phyloP scores from a whole-genome alignment of 768 basidiomycete genomes.

The Auricularia auricula-judae region DNA sequence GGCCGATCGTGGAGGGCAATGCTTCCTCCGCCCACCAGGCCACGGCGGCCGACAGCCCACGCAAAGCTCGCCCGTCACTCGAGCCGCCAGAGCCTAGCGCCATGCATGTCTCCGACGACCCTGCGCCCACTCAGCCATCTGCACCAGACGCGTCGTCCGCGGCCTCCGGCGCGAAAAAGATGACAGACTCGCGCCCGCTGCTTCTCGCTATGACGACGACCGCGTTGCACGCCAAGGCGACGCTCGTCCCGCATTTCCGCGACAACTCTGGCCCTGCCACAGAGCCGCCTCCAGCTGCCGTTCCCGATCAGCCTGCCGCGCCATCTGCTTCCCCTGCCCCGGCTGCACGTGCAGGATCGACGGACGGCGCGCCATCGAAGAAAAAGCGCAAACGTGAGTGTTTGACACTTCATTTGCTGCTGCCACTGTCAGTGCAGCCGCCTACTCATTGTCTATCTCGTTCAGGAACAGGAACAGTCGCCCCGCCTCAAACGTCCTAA shows the following conservation, averaged over 20 bases:
- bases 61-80: slow-evolving; percentile 10
- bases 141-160: background rate
- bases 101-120: slow-evolving; percentile 12
- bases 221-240: slow-evolving; percentile 52
- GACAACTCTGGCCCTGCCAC: slow-evolving; percentile 2
- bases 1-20: slow-evolving; percentile 53
- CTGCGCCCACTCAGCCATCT: background rate
- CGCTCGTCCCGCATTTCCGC: slow-evolving; percentile 28
- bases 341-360: slow-evolving; percentile 32
- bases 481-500: no score
- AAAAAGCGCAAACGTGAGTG: slow-evolving; percentile 70
- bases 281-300: slow-evolving; percentile 16
- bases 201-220: slow-evolving; percentile 74
- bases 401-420: background rate
- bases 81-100: slow-evolving; percentile 14
- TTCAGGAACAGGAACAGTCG: no score
- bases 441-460: background rate
- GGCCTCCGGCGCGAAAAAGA: slow-evolving; percentile 28
- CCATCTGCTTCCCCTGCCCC: slow-evolving; percentile 23
- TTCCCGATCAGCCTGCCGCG: slow-evolving; percentile 24
- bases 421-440: background rate
- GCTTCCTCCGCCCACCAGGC: slow-evolving; percentile 26
- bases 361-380: slow-evolving; percentile 38
- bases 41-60: slow-evolving; percentile 27
- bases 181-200: slow-evolving; percentile 58